Percentiles rank a stretch among this genome's conserved stretches.
These are phyloP conservation scores for Rutidosis leptorrhynchoides DNA, from an alignment of 129 eudicot genomes.

Conservation along the genomic window DNA sequence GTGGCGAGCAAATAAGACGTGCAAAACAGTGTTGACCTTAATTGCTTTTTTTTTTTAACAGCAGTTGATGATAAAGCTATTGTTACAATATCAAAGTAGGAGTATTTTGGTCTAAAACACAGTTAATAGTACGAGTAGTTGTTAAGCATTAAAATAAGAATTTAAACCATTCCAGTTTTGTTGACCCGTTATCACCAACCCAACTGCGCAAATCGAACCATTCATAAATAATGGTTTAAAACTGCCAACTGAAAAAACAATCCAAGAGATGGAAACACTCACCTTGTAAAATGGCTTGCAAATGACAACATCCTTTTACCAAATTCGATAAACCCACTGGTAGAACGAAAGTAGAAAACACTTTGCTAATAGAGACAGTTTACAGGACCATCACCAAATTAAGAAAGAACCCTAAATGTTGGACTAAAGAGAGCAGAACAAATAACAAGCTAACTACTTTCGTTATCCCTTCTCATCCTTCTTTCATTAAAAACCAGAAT, in stretches of 20 bases:
- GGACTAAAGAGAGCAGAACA: neutral
- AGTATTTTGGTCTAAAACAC: neutral
- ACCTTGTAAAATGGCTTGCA: conserved; percentile 40
- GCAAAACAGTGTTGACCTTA: neutral
- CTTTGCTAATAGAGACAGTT: neutral
- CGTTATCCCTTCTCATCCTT: neutral
- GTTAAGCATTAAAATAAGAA: neutral
- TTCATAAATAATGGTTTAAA: neutral
- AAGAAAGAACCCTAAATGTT: neutral
- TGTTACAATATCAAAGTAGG: neutral
- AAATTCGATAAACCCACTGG: neutral
- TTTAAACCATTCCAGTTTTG: neutral
- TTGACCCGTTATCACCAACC: neutral
- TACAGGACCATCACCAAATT: neutral
- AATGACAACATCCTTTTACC: conserved; percentile 35
- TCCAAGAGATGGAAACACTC: neutral
- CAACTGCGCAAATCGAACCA: neutral
- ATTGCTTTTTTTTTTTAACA: neutral
- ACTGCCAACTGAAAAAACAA: neutral
- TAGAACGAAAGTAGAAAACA: neutral
- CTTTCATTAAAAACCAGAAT: conserved; percentile 14
- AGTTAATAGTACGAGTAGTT: neutral
- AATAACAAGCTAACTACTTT: conserved; percentile 1
- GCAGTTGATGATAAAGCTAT: neutral
- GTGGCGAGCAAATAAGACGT: neutral